phyloP scores from a whole-genome alignment of 306 rosid species.

The Glycine soja region DNA sequence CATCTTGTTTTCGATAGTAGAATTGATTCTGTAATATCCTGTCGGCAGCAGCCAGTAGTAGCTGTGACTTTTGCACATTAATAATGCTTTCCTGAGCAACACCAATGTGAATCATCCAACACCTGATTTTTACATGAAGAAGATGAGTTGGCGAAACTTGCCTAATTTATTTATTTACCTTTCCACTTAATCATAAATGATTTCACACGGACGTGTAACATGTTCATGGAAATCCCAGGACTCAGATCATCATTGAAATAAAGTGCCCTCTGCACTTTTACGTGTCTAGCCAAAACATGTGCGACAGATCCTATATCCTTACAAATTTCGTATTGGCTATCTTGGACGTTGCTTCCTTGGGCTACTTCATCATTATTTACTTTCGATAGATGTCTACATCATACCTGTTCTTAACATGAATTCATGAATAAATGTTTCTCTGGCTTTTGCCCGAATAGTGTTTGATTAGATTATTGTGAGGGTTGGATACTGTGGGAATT shows the following conservation, averaged over 20 bases:
- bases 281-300: background rate
- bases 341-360: constrained; percentile 12
- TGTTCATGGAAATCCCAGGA: constrained; percentile 5
- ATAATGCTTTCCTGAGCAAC: background rate
- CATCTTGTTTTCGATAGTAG: background rate
- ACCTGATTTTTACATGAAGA: background rate
- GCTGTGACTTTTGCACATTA: background rate
- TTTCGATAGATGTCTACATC: constrained; percentile 31
- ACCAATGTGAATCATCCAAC: constrained; percentile 1
- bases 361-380: constrained; percentile 21
- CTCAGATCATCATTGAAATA: too few species aligned
- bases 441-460: constrained; percentile 31
- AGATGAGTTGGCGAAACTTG: constrained; percentile 12
- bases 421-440: constrained; percentile 27
- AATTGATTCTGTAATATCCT: constrained; percentile 17
- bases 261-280: constrained; percentile 17
- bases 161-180: background rate
- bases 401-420: constrained; percentile 12
- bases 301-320: constrained; percentile 28
- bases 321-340: constrained; percentile 16
- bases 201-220: constrained; percentile 33
- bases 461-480: constrained; percentile 26
- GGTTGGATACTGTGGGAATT: constrained; percentile 3
- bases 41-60: background rate
- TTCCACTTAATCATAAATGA: constrained; percentile 5